These are phyloP conservation scores for Tetracladium maxilliforme DNA, from an alignment of 2,329 filamentous ascomycete genomes.

Conservation along the genomic window DNA sequence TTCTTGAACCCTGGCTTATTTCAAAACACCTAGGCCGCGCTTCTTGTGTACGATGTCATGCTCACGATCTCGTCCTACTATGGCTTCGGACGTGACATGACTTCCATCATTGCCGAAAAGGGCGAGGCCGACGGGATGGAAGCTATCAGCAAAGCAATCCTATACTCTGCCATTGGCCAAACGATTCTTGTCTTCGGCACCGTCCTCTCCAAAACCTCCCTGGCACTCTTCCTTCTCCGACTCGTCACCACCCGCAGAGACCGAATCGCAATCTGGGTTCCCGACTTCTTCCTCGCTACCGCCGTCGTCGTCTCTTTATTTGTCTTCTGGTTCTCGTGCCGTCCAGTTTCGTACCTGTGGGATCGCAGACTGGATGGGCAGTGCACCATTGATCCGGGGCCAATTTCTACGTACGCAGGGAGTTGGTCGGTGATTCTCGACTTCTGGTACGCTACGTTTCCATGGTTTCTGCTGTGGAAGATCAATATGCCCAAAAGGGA, in stretches of 20 bases:
- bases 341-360: slow-evolving; percentile 6
- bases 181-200: slow-evolving; percentile 6
- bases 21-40: no score
- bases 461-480: slow-evolving; percentile 20
- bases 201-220: slow-evolving; percentile 6
- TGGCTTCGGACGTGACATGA: no score
- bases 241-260: slow-evolving; percentile 5
- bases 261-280: slow-evolving; percentile 2
- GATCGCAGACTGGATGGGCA: slow-evolving; percentile 3
- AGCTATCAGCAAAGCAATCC: no score
- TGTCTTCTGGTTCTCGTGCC: slow-evolving; percentile 5
- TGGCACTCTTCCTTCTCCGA: slow-evolving; percentile 5
- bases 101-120: no score
- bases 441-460: slow-evolving; percentile 19
- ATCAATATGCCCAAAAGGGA: slow-evolving; percentile 20
- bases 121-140: no score
- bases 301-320: slow-evolving; percentile 2
- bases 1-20: no score
- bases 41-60: no score
- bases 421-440: slow-evolving; percentile 8
- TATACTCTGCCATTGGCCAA: no score
- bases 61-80: no score
- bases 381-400: slow-evolving; percentile 4
- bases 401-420: no score
- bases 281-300: slow-evolving; percentile 4